Percentiles rank a stretch among this genome's conserved stretches.
These are phyloP conservation scores for Cymodocea nodosa DNA, from an alignment of 116 monocot species.

Conservation along the genomic window DNA sequence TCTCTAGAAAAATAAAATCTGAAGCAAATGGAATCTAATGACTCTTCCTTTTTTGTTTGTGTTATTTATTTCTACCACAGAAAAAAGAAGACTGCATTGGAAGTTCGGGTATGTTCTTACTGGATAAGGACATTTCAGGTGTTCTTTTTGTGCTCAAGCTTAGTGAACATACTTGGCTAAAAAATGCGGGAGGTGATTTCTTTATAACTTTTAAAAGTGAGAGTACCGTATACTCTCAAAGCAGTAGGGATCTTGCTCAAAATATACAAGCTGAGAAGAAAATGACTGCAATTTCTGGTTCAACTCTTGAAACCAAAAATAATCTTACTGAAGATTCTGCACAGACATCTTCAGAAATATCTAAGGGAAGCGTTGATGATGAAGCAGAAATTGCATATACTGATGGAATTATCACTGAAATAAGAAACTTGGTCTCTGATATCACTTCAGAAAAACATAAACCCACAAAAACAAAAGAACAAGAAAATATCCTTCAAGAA, in stretches of 20 bases:
- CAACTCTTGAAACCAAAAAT: background rate
- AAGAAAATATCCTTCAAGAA: conserved; percentile 76
- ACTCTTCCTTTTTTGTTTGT: background rate
- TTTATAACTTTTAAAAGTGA: conserved; percentile 49
- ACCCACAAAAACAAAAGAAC: conserved; percentile 58
- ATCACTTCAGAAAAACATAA: conserved; percentile 54
- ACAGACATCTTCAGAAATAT: background rate
- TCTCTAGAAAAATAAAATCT: no score
- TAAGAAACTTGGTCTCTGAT: conserved; percentile 68
- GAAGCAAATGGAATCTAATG: no score
- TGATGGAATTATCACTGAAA: conserved; percentile 65
- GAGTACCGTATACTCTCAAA: conserved; percentile 6
- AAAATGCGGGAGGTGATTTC: conserved; percentile 73
- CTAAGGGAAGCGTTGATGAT: background rate
- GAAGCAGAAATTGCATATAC: conserved; percentile 19
- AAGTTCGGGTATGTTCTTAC: conserved; percentile 48
- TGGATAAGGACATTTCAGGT: conserved; percentile 42
- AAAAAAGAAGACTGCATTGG: conserved; percentile 51
- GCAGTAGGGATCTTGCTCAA: background rate
- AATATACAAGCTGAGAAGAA: background rate
- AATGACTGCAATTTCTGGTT: background rate
- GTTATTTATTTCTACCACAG: conserved; percentile 20
- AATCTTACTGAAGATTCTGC: background rate
- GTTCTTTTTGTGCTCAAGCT: conserved; percentile 83
- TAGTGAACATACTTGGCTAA: conserved; percentile 62